Evolutionary conservation across 2,329 filamentous ascomycete genomes (phyloP), one percentile per base, ranked within the genome.

Genomic region (Pseudopyricularia cyperi): DNA sequence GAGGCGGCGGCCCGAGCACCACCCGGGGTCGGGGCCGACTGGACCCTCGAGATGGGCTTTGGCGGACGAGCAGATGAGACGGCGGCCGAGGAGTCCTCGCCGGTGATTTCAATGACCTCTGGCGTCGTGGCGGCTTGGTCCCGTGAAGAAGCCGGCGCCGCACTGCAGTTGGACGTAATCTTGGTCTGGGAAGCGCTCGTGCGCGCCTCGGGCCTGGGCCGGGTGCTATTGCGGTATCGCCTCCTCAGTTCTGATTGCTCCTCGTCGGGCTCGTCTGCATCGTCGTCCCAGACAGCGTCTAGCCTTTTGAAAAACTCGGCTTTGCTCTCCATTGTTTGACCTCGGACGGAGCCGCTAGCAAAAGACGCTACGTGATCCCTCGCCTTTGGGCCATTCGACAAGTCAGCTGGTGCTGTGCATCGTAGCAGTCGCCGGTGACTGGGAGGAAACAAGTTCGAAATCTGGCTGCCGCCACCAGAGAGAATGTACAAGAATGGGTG

Each of bases 291-390:
- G 15, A 66, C 59, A 1, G 61, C 58, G 14, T 66, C 62, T 1
- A 77, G 60, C n/a, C 62, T 61, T n/a, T 64, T 56, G 55, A 77
- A 79, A 55, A 72, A 75, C 0, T 65, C 69, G 22, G 61, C 47
- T 58, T 79, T 79, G 34, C 72, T 69, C 24, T 28, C 42, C 57
- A 58, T 57, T n/a, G 3, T 42, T 55, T 35, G 6, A n/a, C n/a
- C 19, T 37, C 12, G 7, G 4, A 2, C 24, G 39, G 15, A 15
- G 12, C 2, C 24, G 11, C 7, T 7, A 26, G 4, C 4, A 30
- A 30, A 30, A 30, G 28, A 30, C 28, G n/a, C n/a, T n/a, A n/a
- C n/a, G n/a, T n/a, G n/a, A n/a, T n/a, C n/a, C 28, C 28, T 30
- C 28, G 28, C 28, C 28, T 30, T 30, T 30, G 28, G n/a, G 28